A percentile compares a stretch with the other conserved stretches of the same genome.
Conservation (phyloP, 129 eudicot genomes). For the Calendula officinalis region DNA sequence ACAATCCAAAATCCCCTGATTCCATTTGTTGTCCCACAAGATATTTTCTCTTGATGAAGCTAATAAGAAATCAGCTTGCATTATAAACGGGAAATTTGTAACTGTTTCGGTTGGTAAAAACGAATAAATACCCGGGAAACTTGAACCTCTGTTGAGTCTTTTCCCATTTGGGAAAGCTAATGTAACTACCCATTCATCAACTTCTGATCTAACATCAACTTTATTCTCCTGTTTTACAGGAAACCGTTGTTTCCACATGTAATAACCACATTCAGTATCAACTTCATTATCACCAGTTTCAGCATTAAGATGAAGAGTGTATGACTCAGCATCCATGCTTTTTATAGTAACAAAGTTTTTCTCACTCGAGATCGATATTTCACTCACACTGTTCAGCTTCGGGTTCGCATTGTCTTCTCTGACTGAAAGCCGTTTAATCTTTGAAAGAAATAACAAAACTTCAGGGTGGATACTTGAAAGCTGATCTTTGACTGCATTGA, state of each 20-base stretch:
- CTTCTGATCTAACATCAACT: constrained; percentile 42
- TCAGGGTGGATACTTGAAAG: constrained; percentile 56
- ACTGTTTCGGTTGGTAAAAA: constrained; percentile 54
- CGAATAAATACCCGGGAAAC: constrained; percentile 52
- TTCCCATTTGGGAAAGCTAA: constrained; percentile 53
- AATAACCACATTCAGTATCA: constrained; percentile 45
- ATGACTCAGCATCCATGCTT: constrained; percentile 50
- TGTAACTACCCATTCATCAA: constrained; percentile 57
- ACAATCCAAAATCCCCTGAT: constrained; percentile 52
- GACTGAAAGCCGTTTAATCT: constrained; percentile 48
- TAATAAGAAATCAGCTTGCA: constrained; percentile 56
- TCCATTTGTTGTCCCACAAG: constrained; percentile 53
- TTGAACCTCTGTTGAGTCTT: constrained; percentile 44
- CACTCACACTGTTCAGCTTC: constrained; percentile 35
- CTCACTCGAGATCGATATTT: constrained; percentile 50
- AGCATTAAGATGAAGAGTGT: constrained; percentile 40
- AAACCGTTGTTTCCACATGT: no score
- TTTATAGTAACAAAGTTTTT: constrained; percentile 33
- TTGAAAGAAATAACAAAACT: constrained; percentile 51
- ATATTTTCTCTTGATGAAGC: constrained; percentile 59
- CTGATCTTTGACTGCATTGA: constrained; percentile 46
- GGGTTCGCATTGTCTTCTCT: constrained; percentile 45
- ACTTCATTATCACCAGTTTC: constrained; percentile 16
- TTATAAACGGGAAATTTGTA: constrained; percentile 58
- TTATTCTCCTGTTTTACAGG: constrained; percentile 36